phyloP scores from a whole-genome alignment of 108 stramenopile genomes.

The Cyclotella kingstonii region DNA sequence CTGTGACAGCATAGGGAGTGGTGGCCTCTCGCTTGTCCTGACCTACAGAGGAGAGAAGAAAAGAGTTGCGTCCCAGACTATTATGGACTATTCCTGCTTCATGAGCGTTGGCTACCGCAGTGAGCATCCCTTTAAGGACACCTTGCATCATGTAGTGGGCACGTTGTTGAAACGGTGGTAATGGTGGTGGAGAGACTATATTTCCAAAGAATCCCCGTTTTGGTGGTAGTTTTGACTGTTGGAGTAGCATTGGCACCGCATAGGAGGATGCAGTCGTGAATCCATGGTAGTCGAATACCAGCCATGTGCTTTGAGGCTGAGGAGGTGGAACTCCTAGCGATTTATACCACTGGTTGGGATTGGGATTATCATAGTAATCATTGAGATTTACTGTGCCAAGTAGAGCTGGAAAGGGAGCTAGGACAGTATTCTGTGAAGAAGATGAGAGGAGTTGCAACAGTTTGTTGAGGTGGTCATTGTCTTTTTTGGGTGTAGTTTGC shows the following conservation, averaged over 20 bases:
- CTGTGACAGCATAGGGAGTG: slow-evolving; percentile 46
- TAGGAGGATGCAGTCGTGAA: slow-evolving; percentile 55
- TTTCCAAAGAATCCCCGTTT: slow-evolving; percentile 64
- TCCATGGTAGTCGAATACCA: slow-evolving; percentile 82
- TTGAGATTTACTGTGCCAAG: slow-evolving; percentile 74
- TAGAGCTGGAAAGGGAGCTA: slow-evolving; percentile 59
- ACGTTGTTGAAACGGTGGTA: slow-evolving; percentile 63
- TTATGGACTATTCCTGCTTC: slow-evolving; percentile 77
- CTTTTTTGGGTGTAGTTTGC: slow-evolving; percentile 47
- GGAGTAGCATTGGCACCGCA: slow-evolving; percentile 40
- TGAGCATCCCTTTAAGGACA: slow-evolving; percentile 55
- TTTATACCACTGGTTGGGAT: slow-evolving; percentile 75
- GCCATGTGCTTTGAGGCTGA: slow-evolving; percentile 59
- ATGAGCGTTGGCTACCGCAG: slow-evolving; percentile 65
- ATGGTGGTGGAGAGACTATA: slow-evolving; percentile 45
- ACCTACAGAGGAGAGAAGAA: slow-evolving; percentile 51
- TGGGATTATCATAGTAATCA: slow-evolving; percentile 65
- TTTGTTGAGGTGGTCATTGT: slow-evolving; percentile 55
- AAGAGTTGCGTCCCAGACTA: slow-evolving; percentile 64
- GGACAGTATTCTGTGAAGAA: slow-evolving; percentile 25
- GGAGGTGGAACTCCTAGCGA: slow-evolving; percentile 69
- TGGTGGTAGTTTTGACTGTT: slow-evolving; percentile 54
- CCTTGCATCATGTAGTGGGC: slow-evolving; percentile 70
- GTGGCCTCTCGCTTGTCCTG: slow-evolving; percentile 75
- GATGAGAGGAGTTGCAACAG: slow-evolving; percentile 32